Percentiles rank a stretch among this genome's conserved stretches.
These are phyloP conservation scores for Vitis hybrid DNA, from an alignment of 177 flowering plant species.

Conservation along the genomic window DNA sequence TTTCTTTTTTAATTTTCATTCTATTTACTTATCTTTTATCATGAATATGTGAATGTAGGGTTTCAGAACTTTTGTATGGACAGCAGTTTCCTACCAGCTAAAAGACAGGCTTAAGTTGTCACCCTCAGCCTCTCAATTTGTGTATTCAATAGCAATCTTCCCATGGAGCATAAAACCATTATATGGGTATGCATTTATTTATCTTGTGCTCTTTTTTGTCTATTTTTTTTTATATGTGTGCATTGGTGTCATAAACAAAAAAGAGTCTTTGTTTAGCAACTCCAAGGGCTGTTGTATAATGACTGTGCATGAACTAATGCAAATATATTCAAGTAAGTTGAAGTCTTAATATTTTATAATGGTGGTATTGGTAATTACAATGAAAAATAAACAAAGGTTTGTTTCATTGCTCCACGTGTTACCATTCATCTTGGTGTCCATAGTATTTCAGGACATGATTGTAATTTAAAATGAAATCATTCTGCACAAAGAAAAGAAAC, in stretches of 20 bases:
- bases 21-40: not conserved
- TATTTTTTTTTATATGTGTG: not conserved
- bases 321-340: not conserved
- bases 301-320: not conserved
- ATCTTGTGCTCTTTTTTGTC: not conserved
- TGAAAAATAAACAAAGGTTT: not conserved
- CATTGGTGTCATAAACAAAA: not conserved
- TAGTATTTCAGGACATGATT: not conserved
- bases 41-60: conserved; percentile 48
- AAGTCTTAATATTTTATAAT: not conserved
- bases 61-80: conserved; percentile 94
- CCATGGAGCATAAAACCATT: conserved; percentile 96
- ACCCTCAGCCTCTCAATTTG: conserved; percentile 91
- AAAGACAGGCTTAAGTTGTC: conserved; percentile 84
- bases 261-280: not conserved
- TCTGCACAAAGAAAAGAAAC: not conserved
- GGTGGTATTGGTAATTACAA: not conserved
- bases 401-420: not conserved
- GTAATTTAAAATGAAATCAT: not conserved
- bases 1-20: not conserved
- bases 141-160: conserved; percentile 68
- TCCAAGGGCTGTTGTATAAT: not conserved
- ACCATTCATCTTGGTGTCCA: not conserved
- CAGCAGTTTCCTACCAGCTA: conserved; percentile 88
- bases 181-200: conserved; percentile 63